A percentile compares a stretch with the other conserved stretches of the same genome.
phyloP scores from a whole-genome alignment of 768 basidiomycete genomes.

The Crepidotus variabilis region DNA sequence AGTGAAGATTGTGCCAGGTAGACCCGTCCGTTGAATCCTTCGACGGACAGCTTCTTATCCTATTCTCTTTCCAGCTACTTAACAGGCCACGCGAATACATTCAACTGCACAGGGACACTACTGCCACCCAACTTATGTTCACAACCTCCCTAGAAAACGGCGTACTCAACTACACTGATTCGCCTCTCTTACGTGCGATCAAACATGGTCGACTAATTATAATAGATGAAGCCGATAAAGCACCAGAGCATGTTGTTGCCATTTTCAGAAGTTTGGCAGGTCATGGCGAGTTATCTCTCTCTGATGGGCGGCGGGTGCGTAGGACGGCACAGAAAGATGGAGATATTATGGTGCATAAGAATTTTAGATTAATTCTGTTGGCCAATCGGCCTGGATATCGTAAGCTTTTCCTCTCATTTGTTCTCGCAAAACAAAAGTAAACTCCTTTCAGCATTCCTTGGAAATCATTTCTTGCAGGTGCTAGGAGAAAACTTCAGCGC shows the following conservation, averaged over 20 bases:
- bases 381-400: constrained; percentile 72
- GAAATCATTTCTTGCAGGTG: constrained; percentile 71
- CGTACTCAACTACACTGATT: constrained; percentile 57
- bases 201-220: constrained; percentile 60
- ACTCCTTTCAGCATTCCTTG: constrained; percentile 52
- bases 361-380: constrained; percentile 59
- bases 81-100: constrained; percentile 64
- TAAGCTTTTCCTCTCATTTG: constrained; percentile 24
- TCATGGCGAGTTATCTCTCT: constrained; percentile 58
- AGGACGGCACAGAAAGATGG: constrained; percentile 39
- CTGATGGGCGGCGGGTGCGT: constrained; percentile 59
- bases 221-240: constrained; percentile 72
- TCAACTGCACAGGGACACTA: constrained; percentile 67
- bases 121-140: constrained; percentile 69
- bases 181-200: constrained; percentile 63
- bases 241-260: constrained; percentile 69
- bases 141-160: constrained; percentile 58
- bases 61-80: constrained; percentile 40
- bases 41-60: not conserved
- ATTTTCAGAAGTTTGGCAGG: constrained; percentile 68
- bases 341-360: constrained; percentile 60
- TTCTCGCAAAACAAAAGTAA: not conserved
- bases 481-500: constrained; percentile 67
- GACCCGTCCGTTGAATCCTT: not conserved
- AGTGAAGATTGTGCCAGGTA: constrained; percentile 49